These are phyloP conservation scores for Epithemia pelagica DNA, from an alignment of 108 stramenopile genomes.

Conservation along the genomic window DNA sequence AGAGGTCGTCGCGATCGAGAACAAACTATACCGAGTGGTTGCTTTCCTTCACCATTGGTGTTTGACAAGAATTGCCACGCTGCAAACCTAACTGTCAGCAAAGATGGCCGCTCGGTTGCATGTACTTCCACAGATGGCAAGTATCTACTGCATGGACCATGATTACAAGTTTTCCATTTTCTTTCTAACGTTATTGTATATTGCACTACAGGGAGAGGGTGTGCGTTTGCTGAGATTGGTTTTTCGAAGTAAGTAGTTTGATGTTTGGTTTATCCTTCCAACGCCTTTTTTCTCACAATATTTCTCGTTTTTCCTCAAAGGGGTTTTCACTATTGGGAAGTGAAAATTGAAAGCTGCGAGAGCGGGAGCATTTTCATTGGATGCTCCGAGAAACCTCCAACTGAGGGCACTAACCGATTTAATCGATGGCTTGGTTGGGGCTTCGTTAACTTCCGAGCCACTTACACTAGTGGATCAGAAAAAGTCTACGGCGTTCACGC, in stretches of 20 bases:
- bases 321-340: constrained; percentile 96
- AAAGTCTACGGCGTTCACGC: constrained; percentile 88
- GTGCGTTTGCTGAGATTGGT: constrained; percentile 66
- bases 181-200: too few relatives aligned
- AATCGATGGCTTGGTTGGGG: constrained; percentile 88
- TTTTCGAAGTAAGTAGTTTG: constrained; percentile 43
- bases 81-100: constrained; percentile 53
- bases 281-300: not conserved
- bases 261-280: not conserved
- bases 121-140: constrained; percentile 58
- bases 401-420: constrained; percentile 47
- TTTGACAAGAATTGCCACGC: constrained; percentile 75
- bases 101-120: constrained; percentile 61
- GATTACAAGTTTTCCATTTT: too few relatives aligned
- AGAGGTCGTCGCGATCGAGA: constrained; percentile 21
- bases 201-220: constrained; percentile 37
- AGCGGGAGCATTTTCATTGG: constrained; percentile 91
- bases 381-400: constrained; percentile 83
- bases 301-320: too few relatives aligned
- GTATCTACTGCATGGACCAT: too few relatives aligned
- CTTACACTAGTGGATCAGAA: constrained; percentile 82
- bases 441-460: constrained; percentile 91
- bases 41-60: constrained; percentile 43
- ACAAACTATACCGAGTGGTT: not conserved
- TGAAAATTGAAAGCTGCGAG: constrained; percentile 87